Conservation (phyloP, 176 grass and related monocot species). For the Saccharum officinarum region DNA sequence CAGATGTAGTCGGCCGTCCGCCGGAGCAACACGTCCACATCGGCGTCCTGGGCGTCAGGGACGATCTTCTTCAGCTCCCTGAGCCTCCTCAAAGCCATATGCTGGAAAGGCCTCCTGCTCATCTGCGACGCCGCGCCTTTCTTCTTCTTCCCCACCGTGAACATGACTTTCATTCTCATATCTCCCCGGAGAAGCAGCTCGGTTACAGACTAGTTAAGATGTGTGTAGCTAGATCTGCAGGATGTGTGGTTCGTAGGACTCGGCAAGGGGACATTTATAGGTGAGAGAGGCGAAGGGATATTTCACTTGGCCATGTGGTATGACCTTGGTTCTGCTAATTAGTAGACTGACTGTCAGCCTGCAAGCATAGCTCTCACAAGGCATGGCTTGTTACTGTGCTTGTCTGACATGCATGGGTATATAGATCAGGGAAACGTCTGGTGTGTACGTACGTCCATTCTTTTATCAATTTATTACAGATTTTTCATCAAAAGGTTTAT, state of each 20-base stretch:
- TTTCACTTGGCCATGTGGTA: constrained; percentile 48
- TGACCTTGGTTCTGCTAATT: constrained; percentile 37
- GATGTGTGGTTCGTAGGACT: constrained; percentile 20
- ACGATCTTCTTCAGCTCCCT: constrained; percentile 73
- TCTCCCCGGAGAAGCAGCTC: neutral
- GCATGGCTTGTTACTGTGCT: constrained; percentile 26
- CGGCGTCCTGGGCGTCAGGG: constrained; percentile 39
- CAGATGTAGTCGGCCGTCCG: constrained; percentile 68
- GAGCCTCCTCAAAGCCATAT: constrained; percentile 59
- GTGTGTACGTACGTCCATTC: neutral
- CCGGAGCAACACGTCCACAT: constrained; percentile 52
- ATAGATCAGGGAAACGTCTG: neutral
- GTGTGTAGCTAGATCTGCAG: neutral
- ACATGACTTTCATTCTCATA: constrained; percentile 50
- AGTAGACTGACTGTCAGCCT: constrained; percentile 54
- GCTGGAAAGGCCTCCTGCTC: constrained; percentile 44
- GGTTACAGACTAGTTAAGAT: constrained; percentile 4
- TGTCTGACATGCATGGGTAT: neutral
- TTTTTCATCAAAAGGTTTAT: neutral
- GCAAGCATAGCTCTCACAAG: constrained; percentile 33
- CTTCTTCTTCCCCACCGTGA: constrained; percentile 46
- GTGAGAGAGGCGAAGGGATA: constrained; percentile 20
- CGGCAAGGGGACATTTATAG: constrained; percentile 45
- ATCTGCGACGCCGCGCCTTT: constrained; percentile 6
- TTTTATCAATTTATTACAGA: neutral